A percentile compares a stretch with the other conserved stretches of the same genome.
These are phyloP conservation scores for Gaeumannomyces sp. DNA, from an alignment of 2,329 filamentous ascomycete genomes.

Conservation along the genomic window DNA sequence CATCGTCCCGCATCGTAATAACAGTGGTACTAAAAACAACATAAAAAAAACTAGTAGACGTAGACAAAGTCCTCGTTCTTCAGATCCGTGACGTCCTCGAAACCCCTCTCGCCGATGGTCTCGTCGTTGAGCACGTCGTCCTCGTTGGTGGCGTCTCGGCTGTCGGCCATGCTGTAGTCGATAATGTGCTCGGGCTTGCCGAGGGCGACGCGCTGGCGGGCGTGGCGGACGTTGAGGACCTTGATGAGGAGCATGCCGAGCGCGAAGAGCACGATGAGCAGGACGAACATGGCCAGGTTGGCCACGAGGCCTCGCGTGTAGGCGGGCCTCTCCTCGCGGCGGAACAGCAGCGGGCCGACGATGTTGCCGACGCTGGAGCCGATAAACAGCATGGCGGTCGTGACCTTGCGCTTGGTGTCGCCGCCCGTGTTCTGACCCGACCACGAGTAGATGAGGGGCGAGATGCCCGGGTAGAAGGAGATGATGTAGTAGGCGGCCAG, in stretches of 20 bases:
- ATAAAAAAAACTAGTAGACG: constrained; percentile 13
- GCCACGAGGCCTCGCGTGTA: constrained; percentile 53
- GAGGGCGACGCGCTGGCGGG: constrained; percentile 12
- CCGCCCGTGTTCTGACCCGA: constrained; percentile 59
- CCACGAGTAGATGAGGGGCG: constrained; percentile 56
- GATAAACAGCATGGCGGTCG: constrained; percentile 58
- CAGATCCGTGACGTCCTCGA: constrained; percentile 17
- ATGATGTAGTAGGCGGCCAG: constrained; percentile 25
- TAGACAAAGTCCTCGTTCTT: constrained; percentile 19
- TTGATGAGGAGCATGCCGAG: constrained; percentile 10
- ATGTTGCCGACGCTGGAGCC: constrained; percentile 62
- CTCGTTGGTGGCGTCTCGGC: not conserved
- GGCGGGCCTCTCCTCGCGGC: constrained; percentile 48
- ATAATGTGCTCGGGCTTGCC: constrained; percentile 16
- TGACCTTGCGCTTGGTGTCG: constrained; percentile 66
- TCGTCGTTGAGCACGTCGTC: constrained; percentile 7
- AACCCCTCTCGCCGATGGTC: constrained; percentile 13
- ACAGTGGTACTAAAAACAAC: not conserved
- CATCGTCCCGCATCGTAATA: no score
- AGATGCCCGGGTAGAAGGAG: constrained; percentile 22
- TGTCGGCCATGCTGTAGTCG: constrained; percentile 12
- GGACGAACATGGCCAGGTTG: constrained; percentile 53
- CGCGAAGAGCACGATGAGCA: constrained; percentile 27
- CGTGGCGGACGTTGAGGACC: constrained; percentile 13
- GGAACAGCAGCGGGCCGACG: constrained; percentile 53